phyloP scores from a whole-genome alignment of 2,329 filamentous ascomycete genomes.

The Ophiocordyceps camponoti-rufipedis region DNA sequence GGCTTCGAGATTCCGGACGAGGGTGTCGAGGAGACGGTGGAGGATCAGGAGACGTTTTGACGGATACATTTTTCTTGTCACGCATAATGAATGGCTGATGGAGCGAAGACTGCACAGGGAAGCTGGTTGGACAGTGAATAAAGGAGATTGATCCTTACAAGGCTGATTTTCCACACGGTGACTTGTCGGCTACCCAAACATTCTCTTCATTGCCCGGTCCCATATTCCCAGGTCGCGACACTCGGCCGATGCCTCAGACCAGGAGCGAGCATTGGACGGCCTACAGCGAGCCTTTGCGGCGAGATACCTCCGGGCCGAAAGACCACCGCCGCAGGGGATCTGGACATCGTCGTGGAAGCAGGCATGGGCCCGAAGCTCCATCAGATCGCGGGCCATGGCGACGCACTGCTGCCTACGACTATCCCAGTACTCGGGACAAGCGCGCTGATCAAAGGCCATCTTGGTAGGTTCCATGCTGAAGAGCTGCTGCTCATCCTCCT shows the following conservation, averaged over 20 bases:
- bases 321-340: neutral
- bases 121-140: neutral
- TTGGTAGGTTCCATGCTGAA: neutral
- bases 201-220: neutral
- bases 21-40: conserved; percentile 44
- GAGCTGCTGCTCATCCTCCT: neutral
- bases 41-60: conserved; percentile 69
- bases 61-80: neutral
- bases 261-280: neutral
- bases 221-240: neutral
- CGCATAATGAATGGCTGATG: neutral
- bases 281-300: neutral
- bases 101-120: neutral
- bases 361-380: neutral
- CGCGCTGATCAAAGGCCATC: neutral
- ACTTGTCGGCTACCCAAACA: neutral
- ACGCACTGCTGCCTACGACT: neutral
- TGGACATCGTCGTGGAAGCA: neutral
- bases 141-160: neutral
- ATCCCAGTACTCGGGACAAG: neutral
- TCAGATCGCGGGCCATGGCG: neutral
- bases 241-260: neutral
- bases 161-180: neutral
- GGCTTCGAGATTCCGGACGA: conserved; percentile 82
- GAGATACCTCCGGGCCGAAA: neutral